These are phyloP conservation scores for Phytophthora brassicae DNA, from an alignment of 352 stramenopile genomes.

Conservation along the genomic window DNA sequence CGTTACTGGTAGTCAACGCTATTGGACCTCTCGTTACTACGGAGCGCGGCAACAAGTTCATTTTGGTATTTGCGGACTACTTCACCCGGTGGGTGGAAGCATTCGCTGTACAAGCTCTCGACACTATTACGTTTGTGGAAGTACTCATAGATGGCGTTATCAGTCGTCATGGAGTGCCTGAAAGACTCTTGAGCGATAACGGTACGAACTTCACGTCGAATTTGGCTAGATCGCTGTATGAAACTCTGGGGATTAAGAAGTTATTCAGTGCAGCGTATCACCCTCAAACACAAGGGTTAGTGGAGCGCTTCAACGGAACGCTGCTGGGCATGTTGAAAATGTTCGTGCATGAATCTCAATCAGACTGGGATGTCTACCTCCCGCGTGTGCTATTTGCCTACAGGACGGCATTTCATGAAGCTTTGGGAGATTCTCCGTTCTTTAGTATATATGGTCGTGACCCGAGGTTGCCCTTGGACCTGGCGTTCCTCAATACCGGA, in stretches of 20 bases:
- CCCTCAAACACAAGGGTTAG: not conserved
- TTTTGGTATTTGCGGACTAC: not conserved
- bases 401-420: slow-evolving; percentile 8
- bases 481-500: slow-evolving; percentile 6
- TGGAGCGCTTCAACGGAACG: slow-evolving; percentile 1
- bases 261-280: not conserved
- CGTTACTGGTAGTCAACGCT: not conserved
- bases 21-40: not conserved
- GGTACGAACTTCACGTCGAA: not conserved
- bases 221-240: not conserved
- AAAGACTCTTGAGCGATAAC: not conserved
- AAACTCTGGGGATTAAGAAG: not conserved
- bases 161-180: not conserved
- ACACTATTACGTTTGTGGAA: not conserved
- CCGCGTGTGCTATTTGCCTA: slow-evolving; percentile 8
- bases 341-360: slow-evolving; percentile 1
- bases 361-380: slow-evolving; percentile 11
- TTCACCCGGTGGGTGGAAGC: not conserved
- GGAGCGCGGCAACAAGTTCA: not conserved
- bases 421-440: slow-evolving; percentile 3
- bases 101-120: not conserved
- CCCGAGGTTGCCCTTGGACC: slow-evolving; percentile 1
- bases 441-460: slow-evolving; percentile 12
- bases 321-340: slow-evolving; percentile 5
- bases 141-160: not conserved